Base-by-base conservation (phyloP, 2,329 filamentous ascomycete genomes). In the Fusarium continuum region DNA sequence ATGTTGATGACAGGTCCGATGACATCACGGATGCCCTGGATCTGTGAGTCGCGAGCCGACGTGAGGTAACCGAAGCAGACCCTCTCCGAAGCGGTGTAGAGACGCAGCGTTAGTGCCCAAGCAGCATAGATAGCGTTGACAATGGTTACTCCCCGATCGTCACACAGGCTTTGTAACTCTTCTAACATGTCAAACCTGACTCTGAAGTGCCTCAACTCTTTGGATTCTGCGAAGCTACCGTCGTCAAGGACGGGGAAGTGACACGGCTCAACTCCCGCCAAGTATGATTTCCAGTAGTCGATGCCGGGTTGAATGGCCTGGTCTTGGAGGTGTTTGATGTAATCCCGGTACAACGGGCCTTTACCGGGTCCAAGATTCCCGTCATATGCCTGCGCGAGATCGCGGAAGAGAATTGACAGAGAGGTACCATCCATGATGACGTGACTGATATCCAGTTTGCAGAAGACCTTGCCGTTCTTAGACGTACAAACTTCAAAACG, bases 1-100 rank as follows among this genome's bases (percentile, higher is more conserved):
- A 85, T 85, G 61, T 84, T 85, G 65, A 86, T 83, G 36, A 86
- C 84, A 22, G 78, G 75, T 0, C 84, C 84, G 9, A 83, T 75
- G 3, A 81, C 77, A 2, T 82, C 74, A 3, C 78, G 74, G 13
- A 85, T 80, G 3, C 78, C 77, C 2, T 76, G 70, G 3, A 86
- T 74, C 0, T 80, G 78, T 1, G 80, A 74, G 59, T 86, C 83
- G 19, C 85, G 76, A 5, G 83, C 83, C 0, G 82, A 83, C 1
- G 83, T 71, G 0, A 85, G 78, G 48, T 85, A 83, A 1, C 83
- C 84, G 51, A 86, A 86, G 29, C 80, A 82, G 0, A 85, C 77
- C 36, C 84, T 79, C 2, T 76, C 75, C 0, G 75, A 73, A 0
- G 75, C 77, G 4, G 82, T 81, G 55, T 83, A 84, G 3, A 65